These are phyloP conservation scores for Rhizoclosmatium globosum DNA, from an alignment of 192 early-diverging fungal genomes.

Conservation along the genomic window DNA sequence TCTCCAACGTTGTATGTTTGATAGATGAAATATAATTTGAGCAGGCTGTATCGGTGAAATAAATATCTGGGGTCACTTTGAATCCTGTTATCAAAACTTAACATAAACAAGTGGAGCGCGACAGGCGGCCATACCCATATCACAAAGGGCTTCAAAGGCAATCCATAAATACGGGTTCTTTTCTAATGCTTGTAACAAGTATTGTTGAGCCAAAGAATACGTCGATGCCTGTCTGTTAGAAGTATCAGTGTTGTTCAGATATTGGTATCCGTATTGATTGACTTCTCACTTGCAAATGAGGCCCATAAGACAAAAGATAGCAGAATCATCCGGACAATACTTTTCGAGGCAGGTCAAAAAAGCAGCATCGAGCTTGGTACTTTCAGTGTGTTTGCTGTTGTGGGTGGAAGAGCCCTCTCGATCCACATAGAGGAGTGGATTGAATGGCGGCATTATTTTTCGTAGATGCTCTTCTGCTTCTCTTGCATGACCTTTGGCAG, in stretches of 20 bases:
- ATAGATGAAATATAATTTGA: background rate
- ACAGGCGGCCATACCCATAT: constrained; percentile 44
- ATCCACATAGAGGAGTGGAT: background rate
- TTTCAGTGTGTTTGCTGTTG: background rate
- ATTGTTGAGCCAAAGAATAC: constrained; percentile 23
- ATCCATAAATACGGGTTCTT: constrained; percentile 54
- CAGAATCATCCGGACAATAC: constrained; percentile 24
- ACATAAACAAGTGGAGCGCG: background rate
- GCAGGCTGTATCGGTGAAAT: constrained; percentile 19
- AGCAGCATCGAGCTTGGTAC: background rate
- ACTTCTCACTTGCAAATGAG: constrained; percentile 33
- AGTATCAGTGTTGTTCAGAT: background rate
- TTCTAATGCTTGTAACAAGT: constrained; percentile 37
- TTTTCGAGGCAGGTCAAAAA: background rate
- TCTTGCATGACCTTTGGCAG: background rate
- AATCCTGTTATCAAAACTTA: constrained; percentile 18
- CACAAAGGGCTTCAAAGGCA: constrained; percentile 48
- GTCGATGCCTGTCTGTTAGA: constrained; percentile 14
- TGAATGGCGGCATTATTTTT: background rate
- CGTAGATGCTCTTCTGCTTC: background rate
- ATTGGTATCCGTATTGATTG: background rate
- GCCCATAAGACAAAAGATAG: constrained; percentile 37
- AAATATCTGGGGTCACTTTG: background rate
- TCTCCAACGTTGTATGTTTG: background rate
- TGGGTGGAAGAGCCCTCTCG: background rate